Base-by-base conservation (phyloP, 2,329 filamentous ascomycete species). In the Pochonia chlamydosporia region DNA sequence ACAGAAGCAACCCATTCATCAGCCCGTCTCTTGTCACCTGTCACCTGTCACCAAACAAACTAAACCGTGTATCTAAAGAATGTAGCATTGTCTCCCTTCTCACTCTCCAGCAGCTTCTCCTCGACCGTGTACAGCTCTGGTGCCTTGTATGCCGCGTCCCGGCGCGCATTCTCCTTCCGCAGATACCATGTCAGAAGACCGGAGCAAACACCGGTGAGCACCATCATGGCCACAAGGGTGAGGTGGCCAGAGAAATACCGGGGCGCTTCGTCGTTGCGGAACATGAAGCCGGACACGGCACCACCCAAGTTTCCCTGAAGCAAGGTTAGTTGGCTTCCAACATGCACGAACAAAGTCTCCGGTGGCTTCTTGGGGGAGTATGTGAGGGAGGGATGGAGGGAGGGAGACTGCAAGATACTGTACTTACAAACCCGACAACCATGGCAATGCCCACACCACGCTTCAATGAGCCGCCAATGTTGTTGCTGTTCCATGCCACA, bases 161-260 rank as follows among this genome's bases (percentile, higher is more conserved):
- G 26, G 3, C 26, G 26, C 7, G 26, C 26, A 28, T 28, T 28
- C 13, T 28, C 26, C 26, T 13, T 7, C 26, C 26, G 26, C 26
- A 28, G 13, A 13, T 8, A 28, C 26, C 26, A 28, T 28, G 26
- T 8, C 13, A 28, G 26, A 28, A 28, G 13, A 7, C 7, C 2
- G 26, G 26, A 28, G 26, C 26, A 28, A 13, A 7, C 26, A 13
- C 26, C 7, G 26, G 7, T 28, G 7, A 28, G 26, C 7, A 13
- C 73, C 2, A 78, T 73, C 53, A 80, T 61, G 3, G 69, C 66
- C 37, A 81, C 58, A 4, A 76, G 79, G 10, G 78, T 66, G 0
- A 76, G 75, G 53, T 82, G 78, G 9, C 79, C 79, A 37, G 68
- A 68, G 40, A 79, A 63, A 56, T 75, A 82, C 9, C 75, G 67